phyloP scores from a whole-genome alignment of 2,329 filamentous ascomycete genomes.

The Pseudocercospora musae region DNA sequence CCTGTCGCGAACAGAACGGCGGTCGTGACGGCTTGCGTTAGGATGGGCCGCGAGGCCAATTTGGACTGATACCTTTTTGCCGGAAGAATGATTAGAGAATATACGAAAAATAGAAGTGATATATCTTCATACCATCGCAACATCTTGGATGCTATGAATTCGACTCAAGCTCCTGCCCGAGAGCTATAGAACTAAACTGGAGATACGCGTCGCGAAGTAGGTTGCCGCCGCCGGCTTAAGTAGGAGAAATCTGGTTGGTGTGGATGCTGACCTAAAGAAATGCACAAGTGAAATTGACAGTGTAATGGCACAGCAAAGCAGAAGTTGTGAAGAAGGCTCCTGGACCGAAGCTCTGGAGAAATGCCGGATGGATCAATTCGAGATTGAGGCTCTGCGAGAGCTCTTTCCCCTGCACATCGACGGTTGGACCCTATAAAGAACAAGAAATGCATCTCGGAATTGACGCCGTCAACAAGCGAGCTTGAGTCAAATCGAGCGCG shows the following conservation, averaged over 20 bases:
- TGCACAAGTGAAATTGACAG: neutral
- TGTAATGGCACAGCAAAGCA: neutral
- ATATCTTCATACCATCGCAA: slow-evolving; percentile 41
- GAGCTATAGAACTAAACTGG: neutral
- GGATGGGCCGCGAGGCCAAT: slow-evolving; percentile 74
- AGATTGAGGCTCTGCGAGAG: slow-evolving; percentile 1
- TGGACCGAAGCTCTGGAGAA: neutral
- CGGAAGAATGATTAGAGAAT: neutral
- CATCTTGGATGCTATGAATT: slow-evolving; percentile 32
- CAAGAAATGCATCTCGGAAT: neutral
- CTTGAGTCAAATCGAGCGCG: neutral
- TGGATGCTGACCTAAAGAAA: neutral
- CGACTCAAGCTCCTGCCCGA: neutral
- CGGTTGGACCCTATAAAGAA: neutral
- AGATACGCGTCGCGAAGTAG: neutral
- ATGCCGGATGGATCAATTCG: neutral
- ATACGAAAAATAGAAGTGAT: neutral
- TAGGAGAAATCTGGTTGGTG: neutral
- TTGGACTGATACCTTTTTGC: slow-evolving; percentile 73
- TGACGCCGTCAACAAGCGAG: neutral
- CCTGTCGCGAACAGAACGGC: slow-evolving; percentile 89
- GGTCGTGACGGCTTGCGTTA: slow-evolving; percentile 88
- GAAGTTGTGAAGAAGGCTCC: neutral
- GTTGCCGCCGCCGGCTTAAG: neutral
- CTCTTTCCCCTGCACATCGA: neutral